Evolutionary conservation across 768 basidiomycete species (phyloP), one percentile per base, ranked within the genome.

Genomic region (Postia placenta): DNA sequence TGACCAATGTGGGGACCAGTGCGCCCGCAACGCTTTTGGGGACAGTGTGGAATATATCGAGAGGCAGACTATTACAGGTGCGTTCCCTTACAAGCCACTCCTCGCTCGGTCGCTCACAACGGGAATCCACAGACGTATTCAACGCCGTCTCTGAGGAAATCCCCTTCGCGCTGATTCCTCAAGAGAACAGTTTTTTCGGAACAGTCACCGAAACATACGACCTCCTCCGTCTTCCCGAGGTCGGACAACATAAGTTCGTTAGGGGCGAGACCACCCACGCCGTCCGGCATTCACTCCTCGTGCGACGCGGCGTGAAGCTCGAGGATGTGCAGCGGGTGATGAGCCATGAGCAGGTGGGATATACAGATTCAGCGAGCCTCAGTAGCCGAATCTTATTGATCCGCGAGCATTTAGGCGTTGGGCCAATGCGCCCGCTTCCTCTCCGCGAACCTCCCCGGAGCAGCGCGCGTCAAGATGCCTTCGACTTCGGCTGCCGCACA

Each of bases 111-210:
- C 41, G 37, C 12, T 42, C 30, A n/a, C 12, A 12, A 6, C 5
- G 12, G n/a, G n/a, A n/a, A 3, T n/a, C n/a, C 17, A 6, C 60
- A 91, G 88, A 76, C 50, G 80, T 83, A 20, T 81, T 85, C 51
- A 61, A 72, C 38, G 64, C 74, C 15, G 63, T 90, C 35, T 73
- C 76, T 5, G 48, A 67, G 11, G 61, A 60, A 5, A 59, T 67
- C 26, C 72, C 74, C 22, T 70, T 79, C 42, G 87, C 77, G 22
- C 72, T 91, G n/a, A 70, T 90, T 24, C 88, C 88, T 19, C 84
- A 87, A 62, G 88, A 92, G 64, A 92, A 92, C 56, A 80, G 80
- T 14, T 84, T 79, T 28, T 83, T 81, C 55, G 88, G 88, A 11
- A 71, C 68, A 15, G 88, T 92, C 5, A 66, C 79, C 19, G 88